phyloP scores from a whole-genome alignment of 1,139 yeast species.

The Blastobotrys apis region DNA sequence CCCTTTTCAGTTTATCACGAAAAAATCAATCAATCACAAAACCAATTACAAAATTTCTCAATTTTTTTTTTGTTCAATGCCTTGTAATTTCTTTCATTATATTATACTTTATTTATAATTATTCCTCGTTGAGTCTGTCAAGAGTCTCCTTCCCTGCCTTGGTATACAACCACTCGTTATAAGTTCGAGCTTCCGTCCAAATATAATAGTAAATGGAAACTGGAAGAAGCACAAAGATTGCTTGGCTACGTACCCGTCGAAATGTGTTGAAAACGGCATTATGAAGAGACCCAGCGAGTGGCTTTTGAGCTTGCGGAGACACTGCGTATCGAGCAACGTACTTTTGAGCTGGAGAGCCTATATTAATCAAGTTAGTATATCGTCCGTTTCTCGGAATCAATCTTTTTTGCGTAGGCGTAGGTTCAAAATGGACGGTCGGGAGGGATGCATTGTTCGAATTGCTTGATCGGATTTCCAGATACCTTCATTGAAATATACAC shows the following conservation, averaged over 20 bases:
- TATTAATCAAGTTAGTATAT: neutral
- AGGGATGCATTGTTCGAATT: too few species aligned
- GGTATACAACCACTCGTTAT: conserved; percentile 91
- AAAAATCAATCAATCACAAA: too few species aligned
- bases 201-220: conserved; percentile 75
- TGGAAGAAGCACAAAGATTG: conserved; percentile 74
- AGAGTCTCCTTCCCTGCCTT: conserved; percentile 75
- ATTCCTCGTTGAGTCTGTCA: conserved; percentile 26
- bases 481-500: too few species aligned
- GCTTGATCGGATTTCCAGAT: too few species aligned
- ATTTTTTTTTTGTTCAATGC: neutral
- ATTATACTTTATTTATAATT: neutral
- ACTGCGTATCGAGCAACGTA: conserved; percentile 58
- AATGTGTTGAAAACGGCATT: conserved; percentile 87
- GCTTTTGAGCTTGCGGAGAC: conserved; percentile 91
- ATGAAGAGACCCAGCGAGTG: conserved; percentile 81
- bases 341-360: conserved; percentile 72
- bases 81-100: neutral
- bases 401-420: too few species aligned
- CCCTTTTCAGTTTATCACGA: too few species aligned
- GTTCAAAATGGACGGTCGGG: too few species aligned
- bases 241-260: conserved; percentile 90
- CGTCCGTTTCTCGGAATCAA: too few species aligned
- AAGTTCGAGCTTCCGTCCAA: conserved; percentile 85
- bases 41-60: neutral